These are phyloP conservation scores for Peronospora destructor DNA, from an alignment of 352 stramenopile genomes.

Conservation along the genomic window DNA sequence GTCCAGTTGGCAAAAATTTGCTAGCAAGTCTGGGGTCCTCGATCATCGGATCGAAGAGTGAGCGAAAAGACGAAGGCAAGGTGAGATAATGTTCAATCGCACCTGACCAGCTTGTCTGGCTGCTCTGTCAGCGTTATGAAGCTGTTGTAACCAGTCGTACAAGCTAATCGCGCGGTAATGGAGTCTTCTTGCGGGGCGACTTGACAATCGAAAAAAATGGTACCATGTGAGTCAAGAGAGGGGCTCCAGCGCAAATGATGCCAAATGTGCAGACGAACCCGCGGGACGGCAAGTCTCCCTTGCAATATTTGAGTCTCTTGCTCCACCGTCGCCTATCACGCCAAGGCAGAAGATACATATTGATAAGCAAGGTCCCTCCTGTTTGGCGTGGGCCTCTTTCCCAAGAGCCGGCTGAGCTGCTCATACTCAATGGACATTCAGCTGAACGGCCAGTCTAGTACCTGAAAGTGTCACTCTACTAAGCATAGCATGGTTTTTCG, in stretches of 20 bases:
- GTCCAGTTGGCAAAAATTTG: background rate
- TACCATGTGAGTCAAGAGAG: conserved; percentile 13
- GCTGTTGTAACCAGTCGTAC: conserved; percentile 8
- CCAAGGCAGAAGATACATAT: conserved; percentile 13
- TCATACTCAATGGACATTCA: background rate
- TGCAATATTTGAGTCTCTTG: background rate
- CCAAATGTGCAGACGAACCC: conserved; percentile 21
- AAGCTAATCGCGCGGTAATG: conserved; percentile 10
- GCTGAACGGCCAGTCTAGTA: background rate
- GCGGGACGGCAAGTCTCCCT: conserved; percentile 2
- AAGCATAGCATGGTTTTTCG: too few relatives aligned
- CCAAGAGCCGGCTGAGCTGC: conserved; percentile 22
- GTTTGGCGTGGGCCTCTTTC: conserved; percentile 16
- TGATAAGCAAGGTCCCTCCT: conserved; percentile 19
- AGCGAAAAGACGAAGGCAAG: conserved; percentile 9
- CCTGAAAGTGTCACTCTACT: too few relatives aligned
- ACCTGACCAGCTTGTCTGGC: conserved; percentile 1
- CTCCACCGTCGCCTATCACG: conserved; percentile 6
- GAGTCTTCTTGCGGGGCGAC: conserved; percentile 6
- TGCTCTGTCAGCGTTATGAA: conserved; percentile 1
- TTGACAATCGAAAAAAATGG: conserved; percentile 21
- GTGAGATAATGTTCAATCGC: conserved; percentile 23
- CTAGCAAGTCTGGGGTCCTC: background rate
- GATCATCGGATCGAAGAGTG: background rate
- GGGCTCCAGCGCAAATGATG: background rate